Conservation (phyloP, 2,329 filamentous ascomycete species). For the Sphaerulina populicola region DNA sequence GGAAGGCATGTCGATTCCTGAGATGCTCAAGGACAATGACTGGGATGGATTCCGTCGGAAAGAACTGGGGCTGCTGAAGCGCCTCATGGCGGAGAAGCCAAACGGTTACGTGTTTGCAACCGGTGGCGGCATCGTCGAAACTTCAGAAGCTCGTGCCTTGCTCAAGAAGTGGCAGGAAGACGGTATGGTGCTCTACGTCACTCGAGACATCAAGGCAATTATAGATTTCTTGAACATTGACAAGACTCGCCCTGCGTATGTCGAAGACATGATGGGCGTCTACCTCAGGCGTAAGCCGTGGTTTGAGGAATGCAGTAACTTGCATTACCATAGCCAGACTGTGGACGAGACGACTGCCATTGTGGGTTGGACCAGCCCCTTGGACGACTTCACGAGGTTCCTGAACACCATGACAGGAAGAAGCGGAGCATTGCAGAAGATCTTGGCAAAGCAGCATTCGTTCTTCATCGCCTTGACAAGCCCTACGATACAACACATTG, state of each 20-base stretch:
- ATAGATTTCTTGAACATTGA: constrained; percentile 80
- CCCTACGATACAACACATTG: constrained; percentile 58
- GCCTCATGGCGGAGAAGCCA: constrained; percentile 65
- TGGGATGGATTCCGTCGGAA: constrained; percentile 83
- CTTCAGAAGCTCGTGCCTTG: constrained; percentile 65
- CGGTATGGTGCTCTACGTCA: constrained; percentile 78
- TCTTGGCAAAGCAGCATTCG: constrained; percentile 60
- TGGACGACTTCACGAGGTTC: constrained; percentile 63
- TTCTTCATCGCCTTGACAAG: constrained; percentile 92
- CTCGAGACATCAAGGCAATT: constrained; percentile 94
- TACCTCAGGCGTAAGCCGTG: constrained; percentile 82
- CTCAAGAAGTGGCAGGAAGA: constrained; percentile 68
- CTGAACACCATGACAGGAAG: constrained; percentile 59
- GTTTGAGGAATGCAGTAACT: constrained; percentile 89
- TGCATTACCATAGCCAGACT: constrained; percentile 78
- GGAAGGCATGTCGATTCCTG: constrained; percentile 68
- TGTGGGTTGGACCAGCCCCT: constrained; percentile 30
- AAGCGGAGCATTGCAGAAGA: constrained; percentile 46
- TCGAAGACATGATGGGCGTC: constrained; percentile 83
- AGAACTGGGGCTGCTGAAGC: constrained; percentile 65
- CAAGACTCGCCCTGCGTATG: constrained; percentile 83
- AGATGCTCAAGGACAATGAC: constrained; percentile 68
- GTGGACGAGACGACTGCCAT: constrained; percentile 37
- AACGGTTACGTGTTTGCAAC: constrained; percentile 80
- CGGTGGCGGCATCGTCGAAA: constrained; percentile 88